phyloP scores from a whole-genome alignment of 2,329 filamentous ascomycete species.

The Aureobasidium sp. region DNA sequence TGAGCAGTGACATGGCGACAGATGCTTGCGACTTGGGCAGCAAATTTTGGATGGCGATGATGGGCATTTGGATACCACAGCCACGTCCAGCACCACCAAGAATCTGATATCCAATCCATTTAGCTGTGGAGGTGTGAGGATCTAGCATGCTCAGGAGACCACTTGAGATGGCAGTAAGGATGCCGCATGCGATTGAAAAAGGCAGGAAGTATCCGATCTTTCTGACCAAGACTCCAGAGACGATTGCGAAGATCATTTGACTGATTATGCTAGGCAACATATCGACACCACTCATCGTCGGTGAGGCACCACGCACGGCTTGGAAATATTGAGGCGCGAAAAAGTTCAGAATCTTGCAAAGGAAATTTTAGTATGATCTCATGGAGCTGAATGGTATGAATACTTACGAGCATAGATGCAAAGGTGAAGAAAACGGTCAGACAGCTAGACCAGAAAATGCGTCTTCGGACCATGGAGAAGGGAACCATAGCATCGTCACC shows the following conservation, averaged over 20 bases:
- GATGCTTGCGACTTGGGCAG: slow-evolving; percentile 22
- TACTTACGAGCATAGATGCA: slow-evolving; percentile 21
- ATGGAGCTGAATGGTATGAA: too few species aligned
- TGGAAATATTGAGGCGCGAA: slow-evolving; percentile 27
- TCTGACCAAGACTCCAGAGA: slow-evolving; percentile 17
- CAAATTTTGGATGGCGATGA: slow-evolving; percentile 39
- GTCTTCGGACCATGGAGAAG: slow-evolving; percentile 21
- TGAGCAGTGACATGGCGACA: slow-evolving; percentile 24
- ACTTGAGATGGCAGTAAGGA: slow-evolving; percentile 20
- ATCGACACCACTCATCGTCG: slow-evolving; percentile 22
- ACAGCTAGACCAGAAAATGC: slow-evolving; percentile 22
- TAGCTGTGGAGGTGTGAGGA: slow-evolving; percentile 31
- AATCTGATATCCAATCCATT: slow-evolving; percentile 49
- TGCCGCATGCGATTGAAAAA: slow-evolving; percentile 15
- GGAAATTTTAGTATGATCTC: too few species aligned
- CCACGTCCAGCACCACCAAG: slow-evolving; percentile 42
- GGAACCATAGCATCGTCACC: slow-evolving; percentile 22
- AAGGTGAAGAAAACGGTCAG: slow-evolving; percentile 19
- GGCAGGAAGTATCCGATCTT: slow-evolving; percentile 21
- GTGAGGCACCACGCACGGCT: slow-evolving; percentile 20
- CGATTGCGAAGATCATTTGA: slow-evolving; percentile 17
- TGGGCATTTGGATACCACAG: slow-evolving; percentile 40
- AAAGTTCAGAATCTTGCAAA: too few species aligned
- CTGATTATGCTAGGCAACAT: slow-evolving; percentile 16
- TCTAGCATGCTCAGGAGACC: slow-evolving; percentile 29